Evolutionary conservation across 1,139 yeast genomes (phyloP).

Genomic region (Magnusiomyces suaveolens): DNA sequence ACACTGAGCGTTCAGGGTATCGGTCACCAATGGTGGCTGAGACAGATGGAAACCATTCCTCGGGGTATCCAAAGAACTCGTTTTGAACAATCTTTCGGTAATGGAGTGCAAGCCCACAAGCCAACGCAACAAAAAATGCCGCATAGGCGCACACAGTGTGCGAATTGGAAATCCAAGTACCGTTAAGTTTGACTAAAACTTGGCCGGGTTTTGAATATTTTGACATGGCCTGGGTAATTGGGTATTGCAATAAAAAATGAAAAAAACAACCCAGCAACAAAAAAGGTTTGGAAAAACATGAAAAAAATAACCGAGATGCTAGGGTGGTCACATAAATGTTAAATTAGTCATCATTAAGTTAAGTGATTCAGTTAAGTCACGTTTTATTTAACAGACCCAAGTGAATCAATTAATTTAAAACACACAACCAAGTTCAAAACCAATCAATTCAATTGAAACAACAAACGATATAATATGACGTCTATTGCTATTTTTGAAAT

Average conservation of each 20-base stretch:
- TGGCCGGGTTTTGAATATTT: slow-evolving; percentile 14
- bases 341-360: background rate
- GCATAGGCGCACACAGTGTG: slow-evolving; percentile 62
- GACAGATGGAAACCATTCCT: slow-evolving; percentile 97
- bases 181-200: slow-evolving; percentile 38
- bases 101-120: slow-evolving; percentile 65
- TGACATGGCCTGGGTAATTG: background rate
- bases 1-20: slow-evolving; percentile 88
- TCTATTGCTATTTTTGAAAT: too few relatives aligned
- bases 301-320: background rate
- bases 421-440: too few relatives aligned
- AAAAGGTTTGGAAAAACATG: too few relatives aligned
- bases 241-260: background rate
- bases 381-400: too few relatives aligned
- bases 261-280: too few relatives aligned
- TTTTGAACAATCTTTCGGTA: slow-evolving; percentile 81
- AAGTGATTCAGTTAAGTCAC: background rate
- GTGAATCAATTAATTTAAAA: too few relatives aligned
- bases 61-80: slow-evolving; percentile 82
- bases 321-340: background rate
- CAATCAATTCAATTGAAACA: too few relatives aligned
- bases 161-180: slow-evolving; percentile 53
- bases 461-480: too few relatives aligned
- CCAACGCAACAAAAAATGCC: slow-evolving; percentile 67
- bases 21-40: slow-evolving; percentile 95